These are phyloP conservation scores for Herpetospermum pedunculosum DNA, from an alignment of 306 rosid genomes.

Conservation along the genomic window DNA sequence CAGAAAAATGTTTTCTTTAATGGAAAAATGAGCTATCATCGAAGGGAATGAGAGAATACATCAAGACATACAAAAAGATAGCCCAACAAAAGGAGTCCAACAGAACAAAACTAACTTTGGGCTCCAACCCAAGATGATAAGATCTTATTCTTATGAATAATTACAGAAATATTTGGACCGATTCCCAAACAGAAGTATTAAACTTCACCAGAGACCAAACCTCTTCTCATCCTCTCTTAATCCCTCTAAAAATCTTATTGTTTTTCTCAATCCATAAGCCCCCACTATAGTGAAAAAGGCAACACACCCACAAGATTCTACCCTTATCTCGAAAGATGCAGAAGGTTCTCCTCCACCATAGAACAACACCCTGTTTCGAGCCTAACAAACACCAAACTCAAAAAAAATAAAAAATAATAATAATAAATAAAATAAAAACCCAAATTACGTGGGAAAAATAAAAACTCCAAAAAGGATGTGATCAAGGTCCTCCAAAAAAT, in stretches of 20 bases:
- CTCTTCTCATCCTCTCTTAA: background rate
- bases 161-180: background rate
- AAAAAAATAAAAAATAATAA: too few relatives aligned
- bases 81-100: background rate
- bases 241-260: background rate
- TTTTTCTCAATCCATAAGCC: background rate
- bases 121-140: background rate
- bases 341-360: background rate
- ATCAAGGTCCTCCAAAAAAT: too few relatives aligned
- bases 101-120: background rate
- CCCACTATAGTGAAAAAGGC: background rate
- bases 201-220: background rate
- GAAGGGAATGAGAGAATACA: background rate
- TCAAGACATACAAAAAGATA: background rate
- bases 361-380: background rate
- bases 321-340: background rate
- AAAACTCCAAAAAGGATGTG: background rate
- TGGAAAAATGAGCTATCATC: background rate
- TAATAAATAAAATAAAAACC: too few relatives aligned
- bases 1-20: background rate
- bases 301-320: background rate
- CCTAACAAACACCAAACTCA: background rate
- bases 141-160: background rate
- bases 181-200: background rate
- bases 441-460: background rate